Conservation (phyloP, 2,329 filamentous ascomycete species). For the Esteya vermicola region DNA sequence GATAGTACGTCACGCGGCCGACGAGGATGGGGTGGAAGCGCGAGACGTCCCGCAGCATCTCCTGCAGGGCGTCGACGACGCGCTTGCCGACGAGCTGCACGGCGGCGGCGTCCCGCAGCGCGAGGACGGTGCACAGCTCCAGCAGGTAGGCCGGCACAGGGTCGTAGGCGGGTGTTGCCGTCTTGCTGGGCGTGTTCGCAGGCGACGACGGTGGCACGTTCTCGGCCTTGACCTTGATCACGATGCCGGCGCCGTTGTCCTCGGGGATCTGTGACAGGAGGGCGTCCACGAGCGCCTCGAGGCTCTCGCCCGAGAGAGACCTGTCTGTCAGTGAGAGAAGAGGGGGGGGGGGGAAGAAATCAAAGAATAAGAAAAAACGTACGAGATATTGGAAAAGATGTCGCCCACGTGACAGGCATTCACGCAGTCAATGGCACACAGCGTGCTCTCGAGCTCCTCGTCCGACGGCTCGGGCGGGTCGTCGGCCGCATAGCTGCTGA, state of each 20-base stretch:
- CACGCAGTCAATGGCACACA: slow-evolving; percentile 89
- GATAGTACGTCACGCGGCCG: slow-evolving; percentile 73
- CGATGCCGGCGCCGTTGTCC: slow-evolving; percentile 56
- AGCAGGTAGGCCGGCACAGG: slow-evolving; percentile 80
- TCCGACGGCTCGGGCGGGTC: slow-evolving; percentile 95
- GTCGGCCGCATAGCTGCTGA: slow-evolving; percentile 96
- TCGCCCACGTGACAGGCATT: slow-evolving; percentile 75
- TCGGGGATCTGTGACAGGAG: slow-evolving; percentile 79
- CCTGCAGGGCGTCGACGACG: slow-evolving; percentile 68
- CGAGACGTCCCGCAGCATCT: slow-evolving; percentile 63
- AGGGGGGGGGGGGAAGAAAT: not conserved
- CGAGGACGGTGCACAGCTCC: slow-evolving; percentile 74
- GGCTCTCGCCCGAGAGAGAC: slow-evolving; percentile 21
- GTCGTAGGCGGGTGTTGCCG: slow-evolving; percentile 56
- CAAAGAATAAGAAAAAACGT: slow-evolving; percentile 7
- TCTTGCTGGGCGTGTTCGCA: slow-evolving; percentile 44
- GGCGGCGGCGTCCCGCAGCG: slow-evolving; percentile 60
- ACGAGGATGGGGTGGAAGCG: slow-evolving; percentile 73
- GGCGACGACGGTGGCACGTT: slow-evolving; percentile 40
- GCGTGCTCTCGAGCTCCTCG: slow-evolving; percentile 88
- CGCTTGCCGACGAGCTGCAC: slow-evolving; percentile 61
- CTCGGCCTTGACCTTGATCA: slow-evolving; percentile 87
- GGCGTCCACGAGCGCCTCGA: slow-evolving; percentile 46
- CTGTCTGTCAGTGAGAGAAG: slow-evolving; percentile 15
- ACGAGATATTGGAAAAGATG: slow-evolving; percentile 73